Base-by-base conservation (phyloP, 2,329 filamentous ascomycete species). In the Coleophoma eucalyptorum region DNA sequence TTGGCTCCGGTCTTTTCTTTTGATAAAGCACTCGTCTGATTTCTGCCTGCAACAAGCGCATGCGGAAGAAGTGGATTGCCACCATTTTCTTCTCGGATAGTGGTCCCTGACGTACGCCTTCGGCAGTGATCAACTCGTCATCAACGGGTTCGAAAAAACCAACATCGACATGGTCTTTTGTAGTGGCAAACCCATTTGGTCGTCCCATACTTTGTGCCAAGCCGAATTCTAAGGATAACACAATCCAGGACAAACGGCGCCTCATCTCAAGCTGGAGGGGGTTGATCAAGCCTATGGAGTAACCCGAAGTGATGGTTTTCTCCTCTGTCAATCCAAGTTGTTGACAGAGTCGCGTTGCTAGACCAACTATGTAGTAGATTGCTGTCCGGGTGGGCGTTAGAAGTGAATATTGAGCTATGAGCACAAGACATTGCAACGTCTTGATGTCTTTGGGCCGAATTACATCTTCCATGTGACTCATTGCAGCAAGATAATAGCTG, bases 41-140 rank as follows among this genome's bases (percentile, higher is more conserved):
- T 68, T 97, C 93, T 13, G 92, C 83, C 66, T 97, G 92, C 12
- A 92, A 74, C 51, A 95, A 70, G 50, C 90, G 80, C 90, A 97
- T 95, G 65, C 89, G 93, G 73, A 91, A 91, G 62, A 96, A 94
- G 66, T 99, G 93, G 54, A 97, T 91, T 2, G 90, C 86, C 21
- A 96, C 85, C 61, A 89, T 82, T 67, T 99, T 99, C 64, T 89
- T 90, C 58, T 92, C 78, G 35, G 89, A 90, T 2, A 81, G 77
- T 5, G 86, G 86, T 1, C 86, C 88, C 0, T 84, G 79, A 19
- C 83, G 72, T 50, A 97, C 87, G 3, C 90, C 92, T 33, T 86
- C 76, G 2, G 81, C 75, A 1, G 86, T 92, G 59, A 99, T 97
- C 67, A 87, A 86, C 46, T 84, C 78, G 69, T 99, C 94, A 60